Evolutionary conservation across 768 basidiomycete species (phyloP).

Genomic region (Basidioascus undulatus): DNA sequence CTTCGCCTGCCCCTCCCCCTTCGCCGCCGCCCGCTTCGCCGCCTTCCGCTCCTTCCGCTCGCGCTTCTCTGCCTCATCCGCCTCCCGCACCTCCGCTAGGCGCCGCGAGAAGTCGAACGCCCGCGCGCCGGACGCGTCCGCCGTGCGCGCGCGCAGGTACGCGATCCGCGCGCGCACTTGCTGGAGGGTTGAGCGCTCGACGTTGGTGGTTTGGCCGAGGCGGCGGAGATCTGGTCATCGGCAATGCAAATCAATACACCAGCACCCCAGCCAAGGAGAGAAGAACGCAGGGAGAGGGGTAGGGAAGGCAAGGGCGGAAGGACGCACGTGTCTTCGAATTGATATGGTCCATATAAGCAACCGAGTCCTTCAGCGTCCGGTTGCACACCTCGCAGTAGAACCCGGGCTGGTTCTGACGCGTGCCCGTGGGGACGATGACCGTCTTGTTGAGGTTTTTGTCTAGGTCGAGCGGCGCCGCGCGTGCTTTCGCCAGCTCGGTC

Average conservation of each 20-base stretch:
- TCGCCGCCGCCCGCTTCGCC: conserved; percentile 50
- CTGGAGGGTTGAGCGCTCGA: conserved; percentile 68
- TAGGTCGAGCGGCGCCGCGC: conserved; percentile 60
- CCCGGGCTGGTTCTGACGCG: conserved; percentile 56
- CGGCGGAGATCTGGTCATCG: conserved; percentile 47
- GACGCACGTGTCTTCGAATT: conserved; percentile 76
- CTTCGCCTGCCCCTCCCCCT: conserved; percentile 47
- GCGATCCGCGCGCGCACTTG: conserved; percentile 86
- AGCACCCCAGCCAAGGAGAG: not conserved
- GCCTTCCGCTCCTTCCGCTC: conserved; percentile 14
- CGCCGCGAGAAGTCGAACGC: conserved; percentile 87
- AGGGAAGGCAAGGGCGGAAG: not conserved
- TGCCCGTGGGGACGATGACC: conserved; percentile 51
- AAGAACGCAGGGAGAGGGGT: not conserved
- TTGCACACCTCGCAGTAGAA: conserved; percentile 84
- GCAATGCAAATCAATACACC: not conserved
- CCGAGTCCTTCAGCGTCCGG: conserved; percentile 75
- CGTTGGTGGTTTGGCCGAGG: conserved; percentile 84
- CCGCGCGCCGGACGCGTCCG: conserved; percentile 55
- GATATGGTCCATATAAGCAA: conserved; percentile 85
- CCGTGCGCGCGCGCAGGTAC: conserved; percentile 60
- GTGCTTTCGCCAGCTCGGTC: conserved; percentile 74
- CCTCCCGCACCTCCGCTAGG: conserved; percentile 51
- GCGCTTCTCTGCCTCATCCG: conserved; percentile 29
- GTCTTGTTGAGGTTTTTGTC: conserved; percentile 91